Evolutionary conservation across 495 filamentous ascomycete species (phyloP).

Genomic region (Penicillium bialowiezense): DNA sequence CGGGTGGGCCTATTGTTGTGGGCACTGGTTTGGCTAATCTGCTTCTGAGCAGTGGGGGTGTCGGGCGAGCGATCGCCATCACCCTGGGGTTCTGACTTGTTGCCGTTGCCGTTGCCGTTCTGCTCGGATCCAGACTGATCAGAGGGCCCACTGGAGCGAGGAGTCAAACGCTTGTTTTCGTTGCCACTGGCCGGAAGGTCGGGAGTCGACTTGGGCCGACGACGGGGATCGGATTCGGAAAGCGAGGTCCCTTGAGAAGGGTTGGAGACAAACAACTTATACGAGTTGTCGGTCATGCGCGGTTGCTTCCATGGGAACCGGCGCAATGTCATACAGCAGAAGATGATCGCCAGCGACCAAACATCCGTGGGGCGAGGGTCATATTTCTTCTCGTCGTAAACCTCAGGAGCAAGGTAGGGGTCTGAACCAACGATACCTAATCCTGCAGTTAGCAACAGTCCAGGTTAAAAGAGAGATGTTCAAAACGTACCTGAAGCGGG

Average conservation of each 20-base stretch:
- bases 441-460: conserved; percentile 1
- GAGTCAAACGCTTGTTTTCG: conserved; percentile 23
- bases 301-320: conserved; percentile 98
- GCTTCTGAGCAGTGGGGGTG: conserved; percentile 18
- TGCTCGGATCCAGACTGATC: conserved; percentile 13
- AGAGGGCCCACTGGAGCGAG: conserved; percentile 11
- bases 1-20: conserved; percentile 24
- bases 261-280: conserved; percentile 81
- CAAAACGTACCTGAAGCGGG: conserved; percentile 71
- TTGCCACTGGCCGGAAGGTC: conserved; percentile 30
- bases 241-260: conserved; percentile 55
- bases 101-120: conserved; percentile 15
- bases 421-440: conserved; percentile 95
- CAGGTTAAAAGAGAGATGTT: background rate
- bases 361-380: conserved; percentile 93
- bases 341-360: conserved; percentile 98
- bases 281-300: conserved; percentile 88
- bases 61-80: conserved; percentile 18
- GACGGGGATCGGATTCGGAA: conserved; percentile 44
- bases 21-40: conserved; percentile 25
- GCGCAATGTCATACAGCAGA: conserved; percentile 96
- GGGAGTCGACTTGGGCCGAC: conserved; percentile 37
- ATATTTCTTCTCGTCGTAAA: conserved; percentile 92
- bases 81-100: conserved; percentile 7
- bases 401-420: conserved; percentile 94